Percentiles rank a stretch among this genome's conserved stretches.
Conservation (phyloP, 2,329 filamentous ascomycete species). For the Calonectria montana region DNA sequence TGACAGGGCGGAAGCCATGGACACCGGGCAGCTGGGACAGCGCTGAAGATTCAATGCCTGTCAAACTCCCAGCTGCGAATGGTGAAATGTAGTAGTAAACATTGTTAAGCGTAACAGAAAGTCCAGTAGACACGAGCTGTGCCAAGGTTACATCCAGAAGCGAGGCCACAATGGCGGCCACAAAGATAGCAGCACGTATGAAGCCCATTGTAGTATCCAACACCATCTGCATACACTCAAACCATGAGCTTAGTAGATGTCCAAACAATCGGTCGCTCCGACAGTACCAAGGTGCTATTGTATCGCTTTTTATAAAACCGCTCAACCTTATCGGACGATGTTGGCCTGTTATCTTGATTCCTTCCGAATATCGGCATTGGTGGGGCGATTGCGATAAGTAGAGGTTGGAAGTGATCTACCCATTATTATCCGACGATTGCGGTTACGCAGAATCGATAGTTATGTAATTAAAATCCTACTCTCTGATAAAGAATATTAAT, state of each 20-base stretch:
- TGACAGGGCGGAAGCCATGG: slow-evolving; percentile 1
- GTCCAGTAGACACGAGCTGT: background rate
- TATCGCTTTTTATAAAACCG: background rate
- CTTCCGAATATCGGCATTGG: background rate
- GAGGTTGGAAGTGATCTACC: background rate
- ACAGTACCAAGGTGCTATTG: background rate
- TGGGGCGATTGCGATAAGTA: background rate
- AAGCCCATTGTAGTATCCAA: background rate
- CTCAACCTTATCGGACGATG: background rate
- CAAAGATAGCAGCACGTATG: background rate
- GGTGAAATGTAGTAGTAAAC: slow-evolving; percentile 8
- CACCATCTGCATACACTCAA: background rate
- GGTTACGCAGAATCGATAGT: background rate
- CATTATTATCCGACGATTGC: background rate
- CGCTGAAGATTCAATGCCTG: background rate
- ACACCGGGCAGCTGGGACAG: background rate
- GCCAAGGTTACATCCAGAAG: background rate
- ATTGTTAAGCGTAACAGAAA: background rate
- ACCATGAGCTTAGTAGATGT: background rate
- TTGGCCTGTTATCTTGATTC: background rate
- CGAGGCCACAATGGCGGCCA: background rate
- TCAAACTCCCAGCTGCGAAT: background rate
- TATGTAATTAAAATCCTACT: background rate
- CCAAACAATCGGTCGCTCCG: background rate
- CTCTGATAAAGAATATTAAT: too few relatives aligned